phyloP scores from a whole-genome alignment of 2,329 filamentous ascomycete genomes.

The Fusarium sp. region DNA sequence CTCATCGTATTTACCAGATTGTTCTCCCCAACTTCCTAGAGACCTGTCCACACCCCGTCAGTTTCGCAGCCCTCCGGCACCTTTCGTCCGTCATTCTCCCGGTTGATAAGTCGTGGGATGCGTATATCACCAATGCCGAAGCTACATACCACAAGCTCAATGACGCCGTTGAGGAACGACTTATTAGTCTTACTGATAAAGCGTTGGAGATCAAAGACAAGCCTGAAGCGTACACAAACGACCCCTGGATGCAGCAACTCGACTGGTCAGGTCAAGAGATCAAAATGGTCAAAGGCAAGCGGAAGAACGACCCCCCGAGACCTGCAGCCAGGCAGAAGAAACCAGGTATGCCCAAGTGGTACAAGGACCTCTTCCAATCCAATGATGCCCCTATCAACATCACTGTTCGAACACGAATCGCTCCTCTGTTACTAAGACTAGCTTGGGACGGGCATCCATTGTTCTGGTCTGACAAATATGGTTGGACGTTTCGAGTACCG shows the following conservation, averaged over 20 bases:
- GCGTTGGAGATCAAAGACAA: conserved; percentile 79
- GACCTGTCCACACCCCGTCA: conserved; percentile 95
- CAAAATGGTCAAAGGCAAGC: conserved; percentile 90
- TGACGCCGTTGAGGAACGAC: conserved; percentile 78
- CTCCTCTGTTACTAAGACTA: conserved; percentile 83
- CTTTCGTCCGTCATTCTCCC: conserved; percentile 94
- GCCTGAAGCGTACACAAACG: conserved; percentile 73
- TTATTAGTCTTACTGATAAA: conserved; percentile 78
- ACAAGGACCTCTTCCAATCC: conserved; percentile 85
- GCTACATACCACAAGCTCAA: conserved; percentile 82
- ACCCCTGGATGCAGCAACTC: conserved; percentile 92
- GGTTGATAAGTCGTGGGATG: conserved; percentile 86
- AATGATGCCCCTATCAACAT: conserved; percentile 75
- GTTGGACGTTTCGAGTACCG: conserved; percentile 89
- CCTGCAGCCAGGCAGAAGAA: conserved; percentile 88
- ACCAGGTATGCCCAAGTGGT: conserved; percentile 95
- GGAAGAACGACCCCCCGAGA: conserved; percentile 80
- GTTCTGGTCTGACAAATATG: conserved; percentile 91
- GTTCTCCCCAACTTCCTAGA: conserved; percentile 91
- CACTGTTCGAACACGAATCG: conserved; percentile 86
- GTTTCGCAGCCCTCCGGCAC: conserved; percentile 92
- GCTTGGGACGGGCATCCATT: conserved; percentile 91
- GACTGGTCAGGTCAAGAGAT: conserved; percentile 96
- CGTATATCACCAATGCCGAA: conserved; percentile 85
- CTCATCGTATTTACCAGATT: conserved; percentile 91